These are phyloP conservation scores for Panaeolus papilionaceus DNA, from an alignment of 768 basidiomycete genomes.

Conservation along the genomic window DNA sequence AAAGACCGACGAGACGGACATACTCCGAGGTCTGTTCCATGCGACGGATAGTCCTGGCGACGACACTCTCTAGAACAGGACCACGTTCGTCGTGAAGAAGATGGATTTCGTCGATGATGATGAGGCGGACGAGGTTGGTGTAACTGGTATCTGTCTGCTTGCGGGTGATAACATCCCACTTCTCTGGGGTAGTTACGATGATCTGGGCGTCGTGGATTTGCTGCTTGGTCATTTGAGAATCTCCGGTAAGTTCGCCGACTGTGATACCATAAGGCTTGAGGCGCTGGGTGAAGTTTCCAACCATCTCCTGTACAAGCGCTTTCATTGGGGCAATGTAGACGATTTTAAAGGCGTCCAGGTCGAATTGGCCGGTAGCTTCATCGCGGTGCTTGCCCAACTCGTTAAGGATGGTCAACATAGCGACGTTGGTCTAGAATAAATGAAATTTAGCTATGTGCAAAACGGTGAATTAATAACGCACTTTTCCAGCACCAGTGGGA, in stretches of 20 bases:
- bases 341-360: conserved; percentile 92
- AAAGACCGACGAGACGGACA: conserved; percentile 93
- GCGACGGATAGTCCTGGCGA: conserved; percentile 87
- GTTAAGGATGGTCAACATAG: conserved; percentile 93
- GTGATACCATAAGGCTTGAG: conserved; percentile 75
- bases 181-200: conserved; percentile 98
- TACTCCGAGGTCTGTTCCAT: conserved; percentile 96
- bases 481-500: conserved; percentile 98
- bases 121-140: conserved; percentile 93
- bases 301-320: conserved; percentile 98
- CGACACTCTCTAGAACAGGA: conserved; percentile 90
- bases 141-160: conserved; percentile 97
- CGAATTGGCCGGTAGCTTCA: conserved; percentile 78
- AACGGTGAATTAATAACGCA: conserved; percentile 39
- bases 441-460: conserved; percentile 24
- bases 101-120: conserved; percentile 99
- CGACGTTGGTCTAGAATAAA: conserved; percentile 86
- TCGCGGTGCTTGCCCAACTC: conserved; percentile 91
- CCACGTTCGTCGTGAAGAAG: conserved; percentile 97
- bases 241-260: conserved; percentile 96
- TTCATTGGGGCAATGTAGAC: conserved; percentile 99
- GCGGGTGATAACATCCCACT: conserved; percentile 99
- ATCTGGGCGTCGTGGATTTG: conserved; percentile 98
- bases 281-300: conserved; percentile 88
- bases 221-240: conserved; percentile 97